Evolutionary conservation across 345 rosid species (phyloP), one percentile per base, ranked within the genome.

Genomic region (Acer yangbiense): DNA sequence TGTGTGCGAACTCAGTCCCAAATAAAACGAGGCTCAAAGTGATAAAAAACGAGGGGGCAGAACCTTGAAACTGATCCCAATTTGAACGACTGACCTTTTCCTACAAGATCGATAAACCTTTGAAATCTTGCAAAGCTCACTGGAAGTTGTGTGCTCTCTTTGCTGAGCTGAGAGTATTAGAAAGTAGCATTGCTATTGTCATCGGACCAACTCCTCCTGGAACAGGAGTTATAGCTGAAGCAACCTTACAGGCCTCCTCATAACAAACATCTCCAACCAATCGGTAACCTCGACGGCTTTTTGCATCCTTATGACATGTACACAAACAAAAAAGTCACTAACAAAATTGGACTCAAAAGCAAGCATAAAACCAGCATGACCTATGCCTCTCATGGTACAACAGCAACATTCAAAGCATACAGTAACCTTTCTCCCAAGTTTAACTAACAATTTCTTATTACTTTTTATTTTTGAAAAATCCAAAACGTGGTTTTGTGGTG

Each of bases 131-230:
- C 23, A 77, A 35, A 17, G 67, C 70, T 86, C 85, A 90, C 69
- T 85, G 72, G 71, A 91, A 87, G 77, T 87, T 85, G 82, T 84
- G 82, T 46, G 76, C 50, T 78, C 96, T 89, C 89, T 92, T 90
- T 11, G 98, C 94, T 0, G 99, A 88, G 60, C 48, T 79, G 68
- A 95, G 88, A n/a, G 97, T 93, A 78, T 94, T 93, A 7, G 93
- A 85, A 7, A 91, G 91, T 73, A 94, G 98, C 98, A 94, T 89
- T 29, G 95, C 98, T 76, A 91, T 90, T 7, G 98, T 93, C 98
- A 94, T 93, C 0, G 98, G 95, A 77, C 98, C 98, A 69, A 94
- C 97, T 72, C 97, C 97, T 6, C 98, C 94, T 0, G 94, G 97
- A 77, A 94, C 96, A 48, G 96, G 96, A 48, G 98, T 94, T 70